A percentile compares a stretch with the other conserved stretches of the same genome.
These are phyloP conservation scores for Pyrenochaeta sp. DNA, from an alignment of 2,329 filamentous ascomycete genomes.

Conservation along the genomic window DNA sequence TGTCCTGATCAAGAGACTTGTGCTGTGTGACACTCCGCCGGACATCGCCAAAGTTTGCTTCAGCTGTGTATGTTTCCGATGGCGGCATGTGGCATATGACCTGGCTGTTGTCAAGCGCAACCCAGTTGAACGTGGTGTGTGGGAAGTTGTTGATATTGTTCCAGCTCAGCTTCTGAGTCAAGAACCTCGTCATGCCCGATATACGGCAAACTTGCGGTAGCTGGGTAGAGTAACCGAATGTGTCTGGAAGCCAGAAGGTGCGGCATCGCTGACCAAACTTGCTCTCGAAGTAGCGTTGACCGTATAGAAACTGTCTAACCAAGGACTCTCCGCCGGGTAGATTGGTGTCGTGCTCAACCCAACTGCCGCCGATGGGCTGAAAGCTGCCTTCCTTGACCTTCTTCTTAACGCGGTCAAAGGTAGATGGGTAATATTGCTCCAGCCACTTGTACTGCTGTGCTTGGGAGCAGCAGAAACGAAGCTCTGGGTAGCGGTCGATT, in stretches of 20 bases:
- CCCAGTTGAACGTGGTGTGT: conserved; percentile 99
- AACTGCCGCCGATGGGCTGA: conserved; percentile 94
- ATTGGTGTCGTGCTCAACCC: conserved; percentile 99
- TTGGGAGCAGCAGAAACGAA: conserved; percentile 90
- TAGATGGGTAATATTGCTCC: conserved; percentile 84
- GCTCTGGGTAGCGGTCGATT: conserved; percentile 93
- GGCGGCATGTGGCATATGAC: conserved; percentile 98
- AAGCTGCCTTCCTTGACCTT: conserved; percentile 93
- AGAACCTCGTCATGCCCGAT: conserved; percentile 95
- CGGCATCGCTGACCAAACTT: conserved; percentile 87
- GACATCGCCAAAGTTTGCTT: conserved; percentile 93
- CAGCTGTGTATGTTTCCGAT: conserved; percentile 92
- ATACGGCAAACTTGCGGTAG: conserved; percentile 91
- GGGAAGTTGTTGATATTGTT: conserved; percentile 99
- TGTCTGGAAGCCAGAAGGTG: conserved; percentile 98
- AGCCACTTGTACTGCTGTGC: conserved; percentile 99
- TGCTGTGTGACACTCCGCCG: conserved; percentile 89
- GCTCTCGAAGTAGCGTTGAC: conserved; percentile 92
- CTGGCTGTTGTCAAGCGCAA: conserved; percentile 92
- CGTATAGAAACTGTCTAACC: conserved; percentile 92
- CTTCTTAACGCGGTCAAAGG: conserved; percentile 87
- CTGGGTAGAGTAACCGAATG: conserved; percentile 96
- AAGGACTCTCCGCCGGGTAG: conserved; percentile 95
- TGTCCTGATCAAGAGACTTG: conserved; percentile 94
- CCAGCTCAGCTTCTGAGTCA: conserved; percentile 99